Percentiles rank a stretch among this genome's conserved stretches.
Conservation (phyloP, 73 alveolate species). For the Durusdinium trenchii region DNA sequence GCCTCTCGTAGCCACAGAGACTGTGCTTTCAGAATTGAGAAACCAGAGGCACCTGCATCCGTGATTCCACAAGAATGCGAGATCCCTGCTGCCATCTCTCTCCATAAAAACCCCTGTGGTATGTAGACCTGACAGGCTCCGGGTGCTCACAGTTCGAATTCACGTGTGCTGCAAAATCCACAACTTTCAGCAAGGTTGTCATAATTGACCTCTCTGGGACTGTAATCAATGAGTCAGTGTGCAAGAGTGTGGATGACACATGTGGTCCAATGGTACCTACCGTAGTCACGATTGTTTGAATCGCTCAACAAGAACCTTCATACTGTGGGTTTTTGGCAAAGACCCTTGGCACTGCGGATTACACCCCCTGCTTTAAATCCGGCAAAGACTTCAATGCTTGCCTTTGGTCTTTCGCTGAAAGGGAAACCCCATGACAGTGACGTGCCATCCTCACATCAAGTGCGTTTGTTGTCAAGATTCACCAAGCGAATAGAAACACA, state of each 20-base stretch:
- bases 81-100: conserved; percentile 33
- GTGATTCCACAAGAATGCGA: conserved; percentile 88
- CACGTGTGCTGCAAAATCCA: background rate
- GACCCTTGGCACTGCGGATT: background rate
- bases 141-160: background rate
- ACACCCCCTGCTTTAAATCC: too few species aligned
- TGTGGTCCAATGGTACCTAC: background rate
- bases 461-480: background rate
- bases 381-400: too few species aligned
- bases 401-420: conserved; percentile 76
- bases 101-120: conserved; percentile 72
- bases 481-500: background rate
- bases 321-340: background rate
- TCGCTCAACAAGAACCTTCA: background rate
- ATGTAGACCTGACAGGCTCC: conserved; percentile 33
- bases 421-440: conserved; percentile 89
- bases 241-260: background rate
- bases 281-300: background rate
- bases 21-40: too few species aligned
- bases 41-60: conserved; percentile 31
- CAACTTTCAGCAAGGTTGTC: background rate
- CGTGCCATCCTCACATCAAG: conserved; percentile 54
- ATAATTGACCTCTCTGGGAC: background rate
- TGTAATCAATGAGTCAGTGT: background rate
- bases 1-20: too few species aligned